phyloP scores from a whole-genome alignment of 768 basidiomycete genomes.

The Leccinum sublutescens region DNA sequence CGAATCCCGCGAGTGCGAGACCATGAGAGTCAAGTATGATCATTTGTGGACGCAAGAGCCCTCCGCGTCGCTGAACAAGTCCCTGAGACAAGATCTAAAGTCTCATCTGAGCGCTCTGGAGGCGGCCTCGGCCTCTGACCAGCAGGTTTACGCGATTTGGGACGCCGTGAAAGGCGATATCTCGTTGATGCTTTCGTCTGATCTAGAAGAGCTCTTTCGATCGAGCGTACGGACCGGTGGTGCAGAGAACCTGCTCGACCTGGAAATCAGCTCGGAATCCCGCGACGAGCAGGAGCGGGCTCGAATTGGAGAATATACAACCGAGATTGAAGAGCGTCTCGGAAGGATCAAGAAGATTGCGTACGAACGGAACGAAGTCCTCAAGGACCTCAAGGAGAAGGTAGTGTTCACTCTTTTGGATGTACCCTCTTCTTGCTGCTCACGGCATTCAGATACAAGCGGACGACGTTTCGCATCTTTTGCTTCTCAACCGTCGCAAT shows the following conservation, averaged over 20 bases:
- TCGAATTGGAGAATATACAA: conserved; percentile 64
- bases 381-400: conserved; percentile 97
- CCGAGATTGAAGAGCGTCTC: conserved; percentile 76
- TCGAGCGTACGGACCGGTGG: conserved; percentile 45
- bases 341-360: conserved; percentile 79
- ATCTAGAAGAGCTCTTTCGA: conserved; percentile 62
- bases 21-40: conserved; percentile 82
- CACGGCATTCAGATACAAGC: conserved; percentile 69
- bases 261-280: conserved; percentile 62
- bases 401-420: conserved; percentile 37
- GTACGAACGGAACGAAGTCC: conserved; percentile 78
- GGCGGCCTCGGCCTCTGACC: conserved; percentile 76
- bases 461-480: conserved; percentile 94
- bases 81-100: conserved; percentile 75
- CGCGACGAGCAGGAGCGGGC: conserved; percentile 66
- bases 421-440: background rate
- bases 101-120: conserved; percentile 68
- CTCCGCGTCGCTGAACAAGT: conserved; percentile 68
- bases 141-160: conserved; percentile 75
- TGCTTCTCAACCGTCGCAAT: conserved; percentile 88
- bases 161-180: conserved; percentile 65
- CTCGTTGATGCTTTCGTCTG: conserved; percentile 53
- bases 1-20: conserved; percentile 87
- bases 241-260: conserved; percentile 59
- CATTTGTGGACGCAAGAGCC: conserved; percentile 87